phyloP scores from a whole-genome alignment of 108 stramenopile genomes.

The Cyclotella kingstonii region DNA sequence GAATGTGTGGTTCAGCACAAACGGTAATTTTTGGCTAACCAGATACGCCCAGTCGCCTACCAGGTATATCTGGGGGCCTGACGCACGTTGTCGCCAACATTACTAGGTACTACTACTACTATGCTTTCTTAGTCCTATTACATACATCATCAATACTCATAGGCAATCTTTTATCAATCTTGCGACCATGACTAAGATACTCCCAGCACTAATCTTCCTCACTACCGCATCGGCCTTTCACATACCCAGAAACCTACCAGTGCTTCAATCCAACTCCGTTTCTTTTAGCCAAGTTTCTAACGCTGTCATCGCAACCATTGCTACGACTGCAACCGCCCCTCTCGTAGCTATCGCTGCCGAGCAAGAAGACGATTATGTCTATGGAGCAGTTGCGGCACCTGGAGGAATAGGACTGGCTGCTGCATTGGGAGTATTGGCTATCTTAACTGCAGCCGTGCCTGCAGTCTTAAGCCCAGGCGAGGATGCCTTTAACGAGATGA shows the following conservation, averaged over 20 bases:
- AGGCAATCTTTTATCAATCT: too few species aligned
- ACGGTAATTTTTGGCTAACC: too few species aligned
- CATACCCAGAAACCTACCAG: slow-evolving; percentile 9
- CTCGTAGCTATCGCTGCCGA: slow-evolving; percentile 59
- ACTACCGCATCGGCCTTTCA: slow-evolving; percentile 41
- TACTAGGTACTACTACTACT: too few species aligned
- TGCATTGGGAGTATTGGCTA: slow-evolving; percentile 66
- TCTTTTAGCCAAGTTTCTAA: slow-evolving; percentile 4
- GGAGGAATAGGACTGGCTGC: slow-evolving; percentile 60
- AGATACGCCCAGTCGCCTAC: too few species aligned
- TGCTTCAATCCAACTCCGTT: neutral
- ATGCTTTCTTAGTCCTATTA: too few species aligned
- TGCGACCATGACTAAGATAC: slow-evolving; percentile 33
- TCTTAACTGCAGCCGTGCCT: slow-evolving; percentile 74
- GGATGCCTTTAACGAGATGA: slow-evolving; percentile 87
- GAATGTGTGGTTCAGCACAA: too few species aligned
- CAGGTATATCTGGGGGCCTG: too few species aligned
- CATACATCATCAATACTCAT: too few species aligned
- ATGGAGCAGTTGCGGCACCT: slow-evolving; percentile 85
- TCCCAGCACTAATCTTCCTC: slow-evolving; percentile 20
- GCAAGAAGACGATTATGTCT: slow-evolving; percentile 80
- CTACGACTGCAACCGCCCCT: slow-evolving; percentile 48
- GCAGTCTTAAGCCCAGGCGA: slow-evolving; percentile 68
- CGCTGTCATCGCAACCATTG: slow-evolving; percentile 19
- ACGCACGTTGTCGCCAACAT: too few species aligned